Percentiles rank a stretch among this genome's conserved stretches.
Evolutionary conservation across 2,329 filamentous ascomycete genomes (phyloP).

Genomic region (Mycosphaerella sp.): DNA sequence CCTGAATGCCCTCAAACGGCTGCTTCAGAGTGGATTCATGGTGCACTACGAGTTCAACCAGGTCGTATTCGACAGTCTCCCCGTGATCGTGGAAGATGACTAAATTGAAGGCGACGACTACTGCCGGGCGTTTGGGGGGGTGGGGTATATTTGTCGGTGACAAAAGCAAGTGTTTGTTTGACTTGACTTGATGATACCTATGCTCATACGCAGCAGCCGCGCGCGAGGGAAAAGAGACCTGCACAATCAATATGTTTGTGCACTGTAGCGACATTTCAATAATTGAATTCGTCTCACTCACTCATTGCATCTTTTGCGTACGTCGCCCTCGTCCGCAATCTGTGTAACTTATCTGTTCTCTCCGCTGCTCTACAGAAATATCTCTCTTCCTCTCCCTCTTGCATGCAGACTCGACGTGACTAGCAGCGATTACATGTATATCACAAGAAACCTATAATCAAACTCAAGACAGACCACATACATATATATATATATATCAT

Average conservation of each 20-base stretch:
- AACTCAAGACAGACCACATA: too few species aligned
- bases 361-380: too few species aligned
- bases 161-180: background rate
- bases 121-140: background rate
- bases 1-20: constrained; percentile 54
- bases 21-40: constrained; percentile 57
- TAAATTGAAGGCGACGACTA: background rate
- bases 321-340: background rate
- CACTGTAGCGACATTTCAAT: background rate
- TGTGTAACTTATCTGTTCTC: background rate
- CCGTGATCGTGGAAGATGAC: constrained; percentile 35
- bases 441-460: too few species aligned
- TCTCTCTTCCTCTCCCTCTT: background rate
- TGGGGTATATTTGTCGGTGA: background rate
- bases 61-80: constrained; percentile 55
- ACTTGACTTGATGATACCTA: background rate
- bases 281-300: background rate
- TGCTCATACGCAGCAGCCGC: constrained; percentile 1
- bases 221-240: background rate
- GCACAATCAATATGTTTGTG: background rate
- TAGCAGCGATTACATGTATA: too few species aligned
- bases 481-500: too few species aligned
- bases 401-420: too few species aligned
- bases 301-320: background rate
- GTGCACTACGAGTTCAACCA: constrained; percentile 58